phyloP scores from a whole-genome alignment of 2,329 filamentous ascomycete species.

The Pseudogymnoascus sp. region DNA sequence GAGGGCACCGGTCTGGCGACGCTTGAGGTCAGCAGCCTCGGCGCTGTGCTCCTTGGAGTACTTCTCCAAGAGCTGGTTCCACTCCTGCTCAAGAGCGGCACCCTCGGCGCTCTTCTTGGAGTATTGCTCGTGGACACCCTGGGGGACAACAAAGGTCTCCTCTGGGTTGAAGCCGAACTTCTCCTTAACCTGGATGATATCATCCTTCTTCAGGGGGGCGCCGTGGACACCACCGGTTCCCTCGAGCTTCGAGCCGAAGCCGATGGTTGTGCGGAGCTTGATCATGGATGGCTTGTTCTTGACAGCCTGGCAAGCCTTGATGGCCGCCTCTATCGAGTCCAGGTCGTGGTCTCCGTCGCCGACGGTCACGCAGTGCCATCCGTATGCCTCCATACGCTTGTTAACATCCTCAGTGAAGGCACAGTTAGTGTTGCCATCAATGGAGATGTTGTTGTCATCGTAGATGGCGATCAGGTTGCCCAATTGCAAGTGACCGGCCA shows the following conservation, averaged over 20 bases:
- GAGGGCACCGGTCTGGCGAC: slow-evolving; percentile 75
- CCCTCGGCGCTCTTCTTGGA: slow-evolving; percentile 78
- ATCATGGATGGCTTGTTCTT: slow-evolving; percentile 97
- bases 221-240: slow-evolving; percentile 96
- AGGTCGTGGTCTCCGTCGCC: slow-evolving; percentile 85
- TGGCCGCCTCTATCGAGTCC: slow-evolving; percentile 77
- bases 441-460: slow-evolving; percentile 97
- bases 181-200: slow-evolving; percentile 87
- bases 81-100: slow-evolving; percentile 85
- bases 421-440: slow-evolving; percentile 90
- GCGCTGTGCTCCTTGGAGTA: slow-evolving; percentile 73
- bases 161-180: slow-evolving; percentile 96
- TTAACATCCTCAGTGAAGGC: slow-evolving; percentile 95
- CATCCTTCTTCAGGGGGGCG: slow-evolving; percentile 88
- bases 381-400: slow-evolving; percentile 94
- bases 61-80: slow-evolving; percentile 87
- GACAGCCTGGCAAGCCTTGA: slow-evolving; percentile 76
- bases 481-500: slow-evolving; percentile 93
- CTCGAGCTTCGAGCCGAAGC: slow-evolving; percentile 87
- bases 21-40: slow-evolving; percentile 73
- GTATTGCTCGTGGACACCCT: slow-evolving; percentile 90
- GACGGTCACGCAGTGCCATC: slow-evolving; percentile 86
- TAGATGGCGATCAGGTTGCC: slow-evolving; percentile 96
- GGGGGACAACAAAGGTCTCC: slow-evolving; percentile 85
- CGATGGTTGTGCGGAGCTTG: slow-evolving; percentile 95